Conservation (phyloP, 2,329 filamentous ascomycete genomes). For the Hypoxylon sp. region DNA sequence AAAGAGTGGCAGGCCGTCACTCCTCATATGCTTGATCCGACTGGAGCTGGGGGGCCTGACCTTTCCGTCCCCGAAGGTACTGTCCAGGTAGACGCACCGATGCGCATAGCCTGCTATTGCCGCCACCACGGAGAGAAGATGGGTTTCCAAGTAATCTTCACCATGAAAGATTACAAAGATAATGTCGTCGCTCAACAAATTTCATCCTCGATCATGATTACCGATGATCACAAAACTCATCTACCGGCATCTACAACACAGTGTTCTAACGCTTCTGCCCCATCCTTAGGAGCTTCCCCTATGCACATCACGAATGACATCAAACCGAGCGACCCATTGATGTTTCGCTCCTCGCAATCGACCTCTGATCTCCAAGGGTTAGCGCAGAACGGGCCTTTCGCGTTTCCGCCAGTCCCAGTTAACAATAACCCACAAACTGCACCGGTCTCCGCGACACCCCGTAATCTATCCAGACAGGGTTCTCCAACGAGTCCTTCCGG, state of each 20-base stretch:
- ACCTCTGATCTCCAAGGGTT: conserved; percentile 73
- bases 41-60: conserved; percentile 59
- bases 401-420: conserved; percentile 48
- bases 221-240: conserved; percentile 96
- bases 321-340: conserved; percentile 55
- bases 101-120: conserved; percentile 98
- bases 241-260: conserved; percentile 56
- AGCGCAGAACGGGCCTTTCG: conserved; percentile 62
- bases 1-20: conserved; percentile 82
- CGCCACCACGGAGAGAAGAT: conserved; percentile 94
- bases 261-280: conserved; percentile 33
- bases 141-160: conserved; percentile 94
- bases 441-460: conserved; percentile 61
- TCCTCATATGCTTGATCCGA: conserved; percentile 63
- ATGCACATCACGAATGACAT: conserved; percentile 46
- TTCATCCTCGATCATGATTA: conserved; percentile 93
- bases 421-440: conserved; percentile 57
- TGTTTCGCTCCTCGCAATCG: conserved; percentile 71
- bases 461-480: conserved; percentile 77
- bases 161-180: conserved; percentile 84
- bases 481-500: conserved; percentile 76
- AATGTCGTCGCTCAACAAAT: conserved; percentile 86
- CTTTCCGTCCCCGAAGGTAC: conserved; percentile 68
- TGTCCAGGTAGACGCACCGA: conserved; percentile 85
- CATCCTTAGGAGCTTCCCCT: conserved; percentile 29